Evolutionary conservation across 108 stramenopile genomes (phyloP), one percentile per base, ranked within the genome.

Genomic region (Nitzschia sp.): DNA sequence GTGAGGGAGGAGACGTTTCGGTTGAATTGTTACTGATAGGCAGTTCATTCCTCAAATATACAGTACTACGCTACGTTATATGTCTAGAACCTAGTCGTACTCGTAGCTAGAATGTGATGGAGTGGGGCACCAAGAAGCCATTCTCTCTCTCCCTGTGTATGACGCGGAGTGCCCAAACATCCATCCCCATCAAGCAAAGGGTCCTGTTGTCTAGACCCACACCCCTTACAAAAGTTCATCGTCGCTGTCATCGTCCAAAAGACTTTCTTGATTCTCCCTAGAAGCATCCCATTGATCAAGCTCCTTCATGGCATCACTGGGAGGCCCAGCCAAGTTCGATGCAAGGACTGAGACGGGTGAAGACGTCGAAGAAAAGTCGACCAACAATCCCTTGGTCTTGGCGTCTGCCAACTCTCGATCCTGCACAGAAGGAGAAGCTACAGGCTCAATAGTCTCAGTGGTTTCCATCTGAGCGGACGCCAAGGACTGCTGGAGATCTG

Each of bases 1-100:
- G 85, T 83, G 82, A 87, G 86, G 68, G 86, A 87, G 83, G 86
- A 87, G 86, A 87, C 85, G 63, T 59, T 54, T 24, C 6, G 22
- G 53, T 19, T 48, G 38, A 46, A 29, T 56, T 73, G 65, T 73
- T 73, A 73, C 64, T 73, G 72, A 66, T 64, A 29, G 70, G 70
- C 70, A 71, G 59, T 51, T 62, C 57, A 44, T 59, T 29, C 29
- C 29, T 34, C 29, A 34, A 34, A 34, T 34, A 34, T 34, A 34
- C 29, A 58, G 10, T 40, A 59, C 6, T 19, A 59, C 14, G 14
- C 17, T 48, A 15, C 6, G 3, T 54, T 15, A 12, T 63, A 15
- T 48, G 39, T 63, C 26, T 63, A 17, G 58, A 38, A 10, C 39
- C 29, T 34, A 34, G 3, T 34, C 1, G 29, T 34, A 34, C 3